Conservation (phyloP, 164 flowering plant genomes). For the Euptelea pleiosperma region DNA sequence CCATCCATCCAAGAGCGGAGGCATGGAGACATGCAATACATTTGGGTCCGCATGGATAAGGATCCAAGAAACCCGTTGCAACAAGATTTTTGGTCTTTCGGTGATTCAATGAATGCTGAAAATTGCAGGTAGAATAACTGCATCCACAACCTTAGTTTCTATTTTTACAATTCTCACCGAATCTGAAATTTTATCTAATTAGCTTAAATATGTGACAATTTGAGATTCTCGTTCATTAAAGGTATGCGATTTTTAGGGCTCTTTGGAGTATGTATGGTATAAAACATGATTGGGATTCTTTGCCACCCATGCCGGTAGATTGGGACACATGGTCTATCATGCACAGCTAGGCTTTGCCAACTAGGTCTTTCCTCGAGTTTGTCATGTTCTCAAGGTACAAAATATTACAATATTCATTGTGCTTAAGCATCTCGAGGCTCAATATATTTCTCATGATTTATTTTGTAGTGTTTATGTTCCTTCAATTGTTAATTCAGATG, state of each 20-base stretch:
- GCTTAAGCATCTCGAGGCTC: background rate
- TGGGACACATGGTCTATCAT: slow-evolving; percentile 89
- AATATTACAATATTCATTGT: background rate
- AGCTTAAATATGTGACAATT: too few species aligned
- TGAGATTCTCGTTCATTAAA: slow-evolving; percentile 24
- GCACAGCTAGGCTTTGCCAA: slow-evolving; percentile 92
- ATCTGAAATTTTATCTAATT: too few species aligned
- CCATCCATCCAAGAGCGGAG: slow-evolving; percentile 52
- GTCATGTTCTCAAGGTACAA: slow-evolving; percentile 92
- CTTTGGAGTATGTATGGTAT: slow-evolving; percentile 78
- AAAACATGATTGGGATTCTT: slow-evolving; percentile 41
- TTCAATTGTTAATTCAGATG: background rate
- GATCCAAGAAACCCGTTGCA: slow-evolving; percentile 67
- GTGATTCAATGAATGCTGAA: slow-evolving; percentile 96
- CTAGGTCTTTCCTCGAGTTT: slow-evolving; percentile 86
- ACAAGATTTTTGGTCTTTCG: slow-evolving; percentile 90
- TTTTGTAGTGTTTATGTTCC: background rate
- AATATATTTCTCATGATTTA: background rate
- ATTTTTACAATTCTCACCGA: too few species aligned
- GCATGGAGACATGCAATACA: slow-evolving; percentile 84
- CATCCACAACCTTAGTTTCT: background rate
- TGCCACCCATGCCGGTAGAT: slow-evolving; percentile 90
- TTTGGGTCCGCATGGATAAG: slow-evolving; percentile 87
- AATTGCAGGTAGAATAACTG: slow-evolving; percentile 68
- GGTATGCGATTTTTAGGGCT: slow-evolving; percentile 75